Evolutionary conservation across 2,329 filamentous ascomycete species (phyloP).

Genomic region (Claviceps spartinae): DNA sequence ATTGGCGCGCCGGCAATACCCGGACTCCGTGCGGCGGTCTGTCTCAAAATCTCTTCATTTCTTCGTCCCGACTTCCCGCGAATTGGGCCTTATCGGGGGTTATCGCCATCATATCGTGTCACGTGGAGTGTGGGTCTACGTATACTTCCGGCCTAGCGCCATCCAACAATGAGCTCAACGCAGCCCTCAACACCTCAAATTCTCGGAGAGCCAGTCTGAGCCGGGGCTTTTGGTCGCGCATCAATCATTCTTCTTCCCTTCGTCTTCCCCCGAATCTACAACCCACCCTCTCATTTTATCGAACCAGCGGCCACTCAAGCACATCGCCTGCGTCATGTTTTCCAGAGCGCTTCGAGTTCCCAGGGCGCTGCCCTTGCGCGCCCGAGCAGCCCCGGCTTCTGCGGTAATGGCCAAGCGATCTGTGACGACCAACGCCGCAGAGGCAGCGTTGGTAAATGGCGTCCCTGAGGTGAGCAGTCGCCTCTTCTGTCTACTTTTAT

Average conservation of each 20-base stretch:
- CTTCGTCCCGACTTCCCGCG: too few species aligned
- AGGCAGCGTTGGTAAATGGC: constrained; percentile 72
- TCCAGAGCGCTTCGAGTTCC: constrained; percentile 53
- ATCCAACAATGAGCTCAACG: constrained; percentile 28
- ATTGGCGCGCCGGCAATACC: too few species aligned
- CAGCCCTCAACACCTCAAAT: constrained; percentile 31
- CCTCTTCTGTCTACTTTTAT: constrained; percentile 8
- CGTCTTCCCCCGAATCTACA: constrained; percentile 8
- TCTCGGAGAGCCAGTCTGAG: constrained; percentile 19
- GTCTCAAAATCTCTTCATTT: too few species aligned
- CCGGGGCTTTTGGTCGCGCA: constrained; percentile 8
- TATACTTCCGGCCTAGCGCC: constrained; percentile 16
- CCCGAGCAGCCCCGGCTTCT: constrained; percentile 27
- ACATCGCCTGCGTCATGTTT: constrained; percentile 42
- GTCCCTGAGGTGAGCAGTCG: constrained; percentile 31
- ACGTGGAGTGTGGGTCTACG: constrained; percentile 15
- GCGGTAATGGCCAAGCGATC: constrained; percentile 46
- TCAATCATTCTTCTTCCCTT: constrained; percentile 13
- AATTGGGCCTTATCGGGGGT: not conserved
- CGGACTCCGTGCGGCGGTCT: too few species aligned
- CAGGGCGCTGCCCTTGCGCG: constrained; percentile 45
- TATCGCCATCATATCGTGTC: constrained; percentile 6
- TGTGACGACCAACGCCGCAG: constrained; percentile 93
- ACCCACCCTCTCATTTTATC: not conserved
- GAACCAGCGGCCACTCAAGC: constrained; percentile 17